A percentile compares a stretch with the other conserved stretches of the same genome.
These are phyloP conservation scores for Naganishia sp. DNA, from an alignment of 1,284 basidiomycete species.

Conservation along the genomic window DNA sequence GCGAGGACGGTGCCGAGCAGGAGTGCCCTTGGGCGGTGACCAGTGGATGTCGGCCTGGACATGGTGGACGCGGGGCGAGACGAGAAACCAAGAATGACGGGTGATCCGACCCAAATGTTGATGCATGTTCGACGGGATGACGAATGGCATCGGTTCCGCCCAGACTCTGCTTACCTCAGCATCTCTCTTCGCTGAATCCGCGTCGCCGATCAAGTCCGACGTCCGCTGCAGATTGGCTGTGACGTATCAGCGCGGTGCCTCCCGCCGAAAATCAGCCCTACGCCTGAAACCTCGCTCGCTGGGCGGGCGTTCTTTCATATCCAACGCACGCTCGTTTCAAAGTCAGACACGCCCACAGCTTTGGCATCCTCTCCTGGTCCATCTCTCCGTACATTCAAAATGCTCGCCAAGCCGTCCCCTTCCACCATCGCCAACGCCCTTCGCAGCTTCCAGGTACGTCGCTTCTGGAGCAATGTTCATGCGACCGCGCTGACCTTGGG, in stretches of 20 bases:
- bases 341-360: neutral
- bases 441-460: slow-evolving; percentile 44
- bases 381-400: slow-evolving; percentile 3
- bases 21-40: neutral
- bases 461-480: neutral
- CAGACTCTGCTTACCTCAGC: slow-evolving; percentile 16
- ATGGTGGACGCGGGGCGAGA: neutral
- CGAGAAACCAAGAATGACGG: neutral
- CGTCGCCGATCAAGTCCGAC: slow-evolving; percentile 23
- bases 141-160: neutral
- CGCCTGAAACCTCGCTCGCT: neutral
- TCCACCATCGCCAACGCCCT: slow-evolving; percentile 38
- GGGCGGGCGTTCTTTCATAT: no score
- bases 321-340: no score
- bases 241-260: slow-evolving; percentile 18
- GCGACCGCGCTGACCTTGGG: slow-evolving; percentile 4
- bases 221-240: slow-evolving; percentile 25
- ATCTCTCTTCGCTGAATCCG: neutral
- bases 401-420: slow-evolving; percentile 34
- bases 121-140: slow-evolving; percentile 11
- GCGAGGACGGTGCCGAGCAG: slow-evolving; percentile 21
- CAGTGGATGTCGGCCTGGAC: neutral
- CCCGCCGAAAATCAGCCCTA: slow-evolving; percentile 7
- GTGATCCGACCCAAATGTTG: neutral
- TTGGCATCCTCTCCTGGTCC: neutral